Evolutionary conservation across 352 stramenopile species (phyloP), one percentile per base, ranked within the genome.

Genomic region (Pythium dissimile): DNA sequence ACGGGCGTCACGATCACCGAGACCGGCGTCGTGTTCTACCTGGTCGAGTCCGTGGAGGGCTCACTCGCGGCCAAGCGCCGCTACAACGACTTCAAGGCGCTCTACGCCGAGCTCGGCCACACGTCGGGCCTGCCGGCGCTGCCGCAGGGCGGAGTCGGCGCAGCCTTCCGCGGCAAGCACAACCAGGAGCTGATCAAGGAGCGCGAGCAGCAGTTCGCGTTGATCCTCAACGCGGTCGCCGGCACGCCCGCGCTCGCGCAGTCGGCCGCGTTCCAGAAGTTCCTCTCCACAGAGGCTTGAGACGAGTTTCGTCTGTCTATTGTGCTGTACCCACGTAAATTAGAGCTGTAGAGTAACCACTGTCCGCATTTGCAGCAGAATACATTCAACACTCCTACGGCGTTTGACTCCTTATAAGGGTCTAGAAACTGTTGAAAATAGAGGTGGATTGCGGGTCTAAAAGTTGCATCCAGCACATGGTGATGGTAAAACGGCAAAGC

Each of bases 1-100:
- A 88, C 38, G 39, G 77, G 73, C 49, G 62, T 84, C 52, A 81
- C 74, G 27, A 83, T 94, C 70, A 73, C 78, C 16, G 77, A 85
- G 10, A 41, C 72, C 2, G 80, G 82, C 24, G 67, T 89, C 7
- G 84, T 92, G 2, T 87, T 77, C 45, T 94, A 94, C 80, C 58
- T 71, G 11, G 51, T 94, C 26, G 69, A 87, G 48, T 30, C 72
- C 2, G 51, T 46, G 1, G 67, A 86, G 26, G 66, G 66, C 39
- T 63, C 72, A 4, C 11, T 60, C 18, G 28, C 53, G 26, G 64
- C 86, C 47, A 88, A 90, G 65, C 88, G 83, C 64, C 82, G 82
- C 60, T 92, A 76, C 68, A 89, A 81, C 54, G 84, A 92, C 60
- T 94, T 94, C 56, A 92, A 92, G 72, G 54, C 66, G 35, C 66